These are phyloP conservation scores for Ochetophila trinervis DNA, from an alignment of 306 rosid species.

Conservation along the genomic window DNA sequence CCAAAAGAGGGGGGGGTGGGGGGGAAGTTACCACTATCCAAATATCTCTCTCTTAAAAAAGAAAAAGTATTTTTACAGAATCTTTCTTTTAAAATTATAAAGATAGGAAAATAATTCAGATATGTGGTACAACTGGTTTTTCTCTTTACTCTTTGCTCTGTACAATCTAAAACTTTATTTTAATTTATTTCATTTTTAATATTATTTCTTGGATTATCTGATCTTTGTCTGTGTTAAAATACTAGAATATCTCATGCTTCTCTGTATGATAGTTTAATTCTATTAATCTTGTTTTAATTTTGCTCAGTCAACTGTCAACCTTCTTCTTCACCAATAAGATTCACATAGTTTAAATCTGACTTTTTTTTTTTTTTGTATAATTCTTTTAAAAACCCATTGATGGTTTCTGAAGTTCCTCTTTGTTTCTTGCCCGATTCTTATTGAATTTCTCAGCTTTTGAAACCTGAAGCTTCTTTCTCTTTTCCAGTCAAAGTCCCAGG, in stretches of 20 bases:
- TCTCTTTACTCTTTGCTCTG: too few relatives aligned
- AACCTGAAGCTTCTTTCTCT: not conserved
- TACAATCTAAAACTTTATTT: too few relatives aligned
- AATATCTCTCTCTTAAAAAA: too few relatives aligned
- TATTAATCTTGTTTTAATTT: not conserved
- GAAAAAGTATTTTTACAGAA: too few relatives aligned
- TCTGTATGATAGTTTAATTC: not conserved
- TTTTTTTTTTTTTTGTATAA: not conserved
- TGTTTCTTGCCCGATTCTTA: conserved; percentile 4
- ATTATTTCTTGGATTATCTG: too few relatives aligned
- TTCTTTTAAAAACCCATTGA: not conserved
- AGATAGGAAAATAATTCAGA: too few relatives aligned
- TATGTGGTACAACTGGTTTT: too few relatives aligned
- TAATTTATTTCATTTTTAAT: too few relatives aligned
- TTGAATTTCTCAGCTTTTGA: conserved; percentile 15
- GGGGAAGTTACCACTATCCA: too few relatives aligned
- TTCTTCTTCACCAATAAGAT: not conserved
- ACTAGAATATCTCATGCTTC: not conserved
- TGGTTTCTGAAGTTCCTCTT: conserved; percentile 18
- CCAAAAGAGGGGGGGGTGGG: too few relatives aligned
- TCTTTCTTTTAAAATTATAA: too few relatives aligned
- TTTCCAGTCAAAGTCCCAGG: conserved; percentile 20
- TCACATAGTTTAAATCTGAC: not conserved
- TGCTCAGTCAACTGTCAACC: conserved; percentile 14
- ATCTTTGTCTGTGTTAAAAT: not conserved